A percentile compares a stretch with the other conserved stretches of the same genome.
Evolutionary conservation across 345 rosid species (phyloP).

Genomic region (Rhodomyrtus tomentosa): DNA sequence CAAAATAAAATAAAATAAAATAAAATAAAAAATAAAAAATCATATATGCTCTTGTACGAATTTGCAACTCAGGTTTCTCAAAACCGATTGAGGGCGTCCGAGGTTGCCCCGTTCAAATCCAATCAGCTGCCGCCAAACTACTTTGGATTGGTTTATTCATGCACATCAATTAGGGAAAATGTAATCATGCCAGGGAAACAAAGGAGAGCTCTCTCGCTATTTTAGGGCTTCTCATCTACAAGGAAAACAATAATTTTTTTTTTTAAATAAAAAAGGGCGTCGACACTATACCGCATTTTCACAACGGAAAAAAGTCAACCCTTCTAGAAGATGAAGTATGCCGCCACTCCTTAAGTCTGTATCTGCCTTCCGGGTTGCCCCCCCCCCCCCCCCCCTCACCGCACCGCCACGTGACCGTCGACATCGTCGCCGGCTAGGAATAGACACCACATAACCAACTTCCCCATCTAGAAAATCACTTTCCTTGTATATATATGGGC

Average conservation of each 20-base stretch:
- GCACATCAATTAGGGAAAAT: neutral
- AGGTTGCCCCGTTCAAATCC: neutral
- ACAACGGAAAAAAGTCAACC: neutral
- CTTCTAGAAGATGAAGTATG: neutral
- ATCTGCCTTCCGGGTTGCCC: neutral
- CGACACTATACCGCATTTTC: neutral
- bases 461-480: neutral
- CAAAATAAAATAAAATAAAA: too few species aligned
- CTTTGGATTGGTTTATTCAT: neutral
- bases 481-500: neutral
- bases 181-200: neutral
- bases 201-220: neutral
- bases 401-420: neutral
- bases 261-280: too few species aligned
- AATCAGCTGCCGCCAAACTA: accelerated
- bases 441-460: neutral
- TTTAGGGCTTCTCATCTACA: neutral
- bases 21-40: too few species aligned
- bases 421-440: neutral
- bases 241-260: too few species aligned
- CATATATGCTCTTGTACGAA: neutral
- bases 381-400: too few species aligned
- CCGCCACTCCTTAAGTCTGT: neutral
- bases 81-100: accelerated
- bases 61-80: neutral